These are phyloP conservation scores for Exophiala sp. DNA, from an alignment of 2,329 filamentous ascomycete genomes.

Conservation along the genomic window DNA sequence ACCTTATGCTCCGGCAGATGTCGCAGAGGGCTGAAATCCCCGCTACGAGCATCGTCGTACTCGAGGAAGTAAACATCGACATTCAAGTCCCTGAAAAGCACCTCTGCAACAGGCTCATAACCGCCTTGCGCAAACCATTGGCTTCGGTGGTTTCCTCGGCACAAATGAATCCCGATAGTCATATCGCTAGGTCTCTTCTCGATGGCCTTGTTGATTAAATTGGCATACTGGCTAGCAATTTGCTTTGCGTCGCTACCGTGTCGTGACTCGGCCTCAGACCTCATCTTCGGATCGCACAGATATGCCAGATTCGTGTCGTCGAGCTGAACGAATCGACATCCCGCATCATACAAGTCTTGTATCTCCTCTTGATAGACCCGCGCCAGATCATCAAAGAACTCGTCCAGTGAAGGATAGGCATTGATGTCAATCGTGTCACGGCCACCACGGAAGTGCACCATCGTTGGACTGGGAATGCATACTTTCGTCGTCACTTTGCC, in stretches of 20 bases:
- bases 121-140: slow-evolving; percentile 58
- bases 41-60: slow-evolving; percentile 56
- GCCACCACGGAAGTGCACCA: slow-evolving; percentile 58
- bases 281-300: slow-evolving; percentile 56
- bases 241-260: slow-evolving; percentile 47
- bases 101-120: slow-evolving; percentile 57
- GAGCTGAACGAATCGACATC: slow-evolving; percentile 56
- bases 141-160: slow-evolving; percentile 55
- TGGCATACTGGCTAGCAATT: slow-evolving; percentile 52
- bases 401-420: slow-evolving; percentile 54
- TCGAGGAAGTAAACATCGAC: slow-evolving; percentile 60
- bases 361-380: slow-evolving; percentile 56
- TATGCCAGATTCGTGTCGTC: slow-evolving; percentile 61
- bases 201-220: slow-evolving; percentile 55
- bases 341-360: slow-evolving; percentile 51
- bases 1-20: slow-evolving; percentile 53
- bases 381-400: slow-evolving; percentile 56
- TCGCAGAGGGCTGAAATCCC: slow-evolving; percentile 55
- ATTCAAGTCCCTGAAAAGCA: slow-evolving; percentile 55
- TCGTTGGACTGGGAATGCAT: slow-evolving; percentile 57
- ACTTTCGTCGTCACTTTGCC: slow-evolving; percentile 43
- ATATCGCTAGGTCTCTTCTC: slow-evolving; percentile 52
- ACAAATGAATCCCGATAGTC: slow-evolving; percentile 56
- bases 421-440: slow-evolving; percentile 51
- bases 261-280: slow-evolving; percentile 50